Percentiles rank a stretch among this genome's conserved stretches.
Evolutionary conservation across 2,329 filamentous ascomycete species (phyloP).

Genomic region (Trichothecium sympodiale): DNA sequence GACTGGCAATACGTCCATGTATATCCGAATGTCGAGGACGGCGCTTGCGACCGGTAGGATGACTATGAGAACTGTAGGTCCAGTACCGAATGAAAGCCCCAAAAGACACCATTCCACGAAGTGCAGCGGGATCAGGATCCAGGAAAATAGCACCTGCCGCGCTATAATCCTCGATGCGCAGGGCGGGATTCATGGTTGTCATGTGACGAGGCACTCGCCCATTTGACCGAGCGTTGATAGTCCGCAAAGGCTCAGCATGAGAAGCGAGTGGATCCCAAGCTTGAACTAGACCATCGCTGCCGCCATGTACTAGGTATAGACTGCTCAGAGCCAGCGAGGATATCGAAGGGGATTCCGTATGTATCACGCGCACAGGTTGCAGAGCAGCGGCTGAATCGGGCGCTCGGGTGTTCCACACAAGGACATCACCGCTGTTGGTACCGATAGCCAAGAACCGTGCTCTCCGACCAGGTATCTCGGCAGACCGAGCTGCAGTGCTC

Average conservation of each 20-base stretch:
- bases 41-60: slow-evolving; percentile 69
- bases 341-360: slow-evolving; percentile 83
- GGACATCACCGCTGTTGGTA: slow-evolving; percentile 63
- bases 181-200: slow-evolving; percentile 39
- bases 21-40: slow-evolving; percentile 56
- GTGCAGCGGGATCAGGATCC: slow-evolving; percentile 74
- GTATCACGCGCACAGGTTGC: slow-evolving; percentile 66
- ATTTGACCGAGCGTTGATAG: slow-evolving; percentile 75
- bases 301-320: slow-evolving; percentile 83
- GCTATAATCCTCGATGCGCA: slow-evolving; percentile 63
- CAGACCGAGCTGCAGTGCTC: background rate
- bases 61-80: slow-evolving; percentile 79
- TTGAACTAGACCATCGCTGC: slow-evolving; percentile 89
- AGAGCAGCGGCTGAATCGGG: slow-evolving; percentile 34
- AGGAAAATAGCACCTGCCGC: slow-evolving; percentile 76
- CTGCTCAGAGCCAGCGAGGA: slow-evolving; percentile 74
- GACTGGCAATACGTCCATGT: slow-evolving; percentile 37
- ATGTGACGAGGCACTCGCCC: slow-evolving; percentile 69
- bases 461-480: slow-evolving; percentile 75
- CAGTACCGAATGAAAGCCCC: slow-evolving; percentile 85
- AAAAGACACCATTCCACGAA: slow-evolving; percentile 79
- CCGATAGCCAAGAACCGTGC: slow-evolving; percentile 73
- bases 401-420: slow-evolving; percentile 78
- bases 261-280: slow-evolving; percentile 95
- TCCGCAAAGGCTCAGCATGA: slow-evolving; percentile 65